phyloP scores from a whole-genome alignment of 305 asterid species.

The Andrographis paniculata region DNA sequence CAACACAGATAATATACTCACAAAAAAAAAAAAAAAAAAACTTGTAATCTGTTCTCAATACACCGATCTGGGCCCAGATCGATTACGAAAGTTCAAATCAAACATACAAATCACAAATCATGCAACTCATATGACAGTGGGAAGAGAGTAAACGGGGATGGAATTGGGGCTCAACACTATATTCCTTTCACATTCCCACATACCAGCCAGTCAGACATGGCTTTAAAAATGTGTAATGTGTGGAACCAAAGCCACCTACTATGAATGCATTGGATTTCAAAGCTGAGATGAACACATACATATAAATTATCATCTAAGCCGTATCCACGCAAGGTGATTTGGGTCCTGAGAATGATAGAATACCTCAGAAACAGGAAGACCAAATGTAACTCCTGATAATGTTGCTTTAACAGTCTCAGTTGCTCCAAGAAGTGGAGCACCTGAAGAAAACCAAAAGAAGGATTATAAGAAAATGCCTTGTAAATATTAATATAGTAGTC shows the following conservation, averaged over 20 bases:
- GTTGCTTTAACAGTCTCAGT: constrained; percentile 74
- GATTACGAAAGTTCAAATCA: neutral
- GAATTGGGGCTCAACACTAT: no score
- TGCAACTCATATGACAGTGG: no score
- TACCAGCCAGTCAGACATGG: no score
- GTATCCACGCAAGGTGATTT: neutral
- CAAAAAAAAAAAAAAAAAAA: neutral
- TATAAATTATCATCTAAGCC: neutral
- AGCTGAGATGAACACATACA: neutral
- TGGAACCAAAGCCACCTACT: no score
- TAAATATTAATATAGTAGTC: constrained; percentile 11
- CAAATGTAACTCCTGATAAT: constrained; percentile 76
- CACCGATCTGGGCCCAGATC: neutral
- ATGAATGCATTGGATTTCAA: neutral
- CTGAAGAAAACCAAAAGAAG: constrained; percentile 39
- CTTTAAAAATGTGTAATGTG: no score
- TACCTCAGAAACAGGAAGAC: constrained; percentile 98
- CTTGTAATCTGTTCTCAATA: neutral
- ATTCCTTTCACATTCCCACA: no score
- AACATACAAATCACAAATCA: neutral
- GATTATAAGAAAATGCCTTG: constrained; percentile 14
- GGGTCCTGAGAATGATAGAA: constrained; percentile 16
- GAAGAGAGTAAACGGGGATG: no score
- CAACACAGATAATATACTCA: neutral
- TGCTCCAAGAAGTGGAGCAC: constrained; percentile 96